A percentile compares a stretch with the other conserved stretches of the same genome.
Evolutionary conservation across 2,329 filamentous ascomycete genomes (phyloP).

Genomic region (Xylaria arbuscula): DNA sequence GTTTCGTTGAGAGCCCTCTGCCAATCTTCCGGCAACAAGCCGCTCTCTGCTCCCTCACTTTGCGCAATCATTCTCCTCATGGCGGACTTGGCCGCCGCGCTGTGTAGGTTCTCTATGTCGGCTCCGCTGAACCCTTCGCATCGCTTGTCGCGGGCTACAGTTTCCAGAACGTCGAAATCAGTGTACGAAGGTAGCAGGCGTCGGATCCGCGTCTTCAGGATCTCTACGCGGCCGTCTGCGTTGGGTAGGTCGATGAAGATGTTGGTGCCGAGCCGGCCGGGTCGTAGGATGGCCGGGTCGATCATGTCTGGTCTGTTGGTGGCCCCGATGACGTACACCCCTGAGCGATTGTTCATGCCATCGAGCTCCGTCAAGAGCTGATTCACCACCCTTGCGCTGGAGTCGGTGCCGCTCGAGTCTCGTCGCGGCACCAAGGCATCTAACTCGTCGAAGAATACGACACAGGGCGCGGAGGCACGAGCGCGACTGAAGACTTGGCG

Average conservation of each 20-base stretch:
- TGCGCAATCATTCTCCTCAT: slow-evolving; percentile 41
- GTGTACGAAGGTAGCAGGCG: slow-evolving; percentile 46
- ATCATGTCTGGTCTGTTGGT: slow-evolving; percentile 98
- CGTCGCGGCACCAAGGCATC: slow-evolving; percentile 90
- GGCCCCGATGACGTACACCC: slow-evolving; percentile 93
- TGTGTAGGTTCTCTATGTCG: slow-evolving; percentile 67
- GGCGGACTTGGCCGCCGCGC: slow-evolving; percentile 47
- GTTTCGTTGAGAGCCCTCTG: slow-evolving; percentile 62
- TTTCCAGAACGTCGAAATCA: slow-evolving; percentile 47
- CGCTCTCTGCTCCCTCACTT: slow-evolving; percentile 32
- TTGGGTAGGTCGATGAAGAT: slow-evolving; percentile 90
- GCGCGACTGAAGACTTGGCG: slow-evolving; percentile 92
- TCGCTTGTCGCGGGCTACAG: slow-evolving; percentile 72
- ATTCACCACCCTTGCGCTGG: slow-evolving; percentile 90
- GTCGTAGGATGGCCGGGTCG: slow-evolving; percentile 92
- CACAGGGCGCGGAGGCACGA: slow-evolving; percentile 86
- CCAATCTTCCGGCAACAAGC: slow-evolving; percentile 61
- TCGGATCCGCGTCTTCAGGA: slow-evolving; percentile 73
- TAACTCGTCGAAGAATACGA: slow-evolving; percentile 98
- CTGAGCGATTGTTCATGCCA: slow-evolving; percentile 80
- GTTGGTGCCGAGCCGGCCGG: slow-evolving; percentile 87
- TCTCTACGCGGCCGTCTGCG: slow-evolving; percentile 82
- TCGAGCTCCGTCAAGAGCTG: slow-evolving; percentile 95
- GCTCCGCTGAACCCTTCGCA: slow-evolving; percentile 83
- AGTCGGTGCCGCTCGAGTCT: slow-evolving; percentile 81